phyloP scores from a whole-genome alignment of 1,139 yeast species.

The Candida tropicalis region DNA sequence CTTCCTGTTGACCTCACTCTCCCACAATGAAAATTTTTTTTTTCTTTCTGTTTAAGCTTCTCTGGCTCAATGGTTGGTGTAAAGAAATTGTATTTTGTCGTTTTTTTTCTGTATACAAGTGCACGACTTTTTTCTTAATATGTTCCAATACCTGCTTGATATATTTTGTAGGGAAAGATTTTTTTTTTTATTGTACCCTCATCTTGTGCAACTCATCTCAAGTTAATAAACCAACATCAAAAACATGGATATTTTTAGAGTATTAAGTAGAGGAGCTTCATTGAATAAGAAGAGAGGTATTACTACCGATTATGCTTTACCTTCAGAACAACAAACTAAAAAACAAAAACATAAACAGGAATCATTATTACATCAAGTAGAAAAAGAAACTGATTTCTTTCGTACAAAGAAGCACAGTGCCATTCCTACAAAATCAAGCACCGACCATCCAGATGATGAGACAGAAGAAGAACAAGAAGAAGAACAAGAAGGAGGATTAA shows the following conservation, averaged over 20 bases:
- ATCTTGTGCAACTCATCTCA: neutral
- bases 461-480: conserved; percentile 20
- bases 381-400: conserved; percentile 71
- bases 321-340: conserved; percentile 24
- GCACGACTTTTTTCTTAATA: neutral
- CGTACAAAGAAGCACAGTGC: conserved; percentile 49
- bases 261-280: conserved; percentile 83
- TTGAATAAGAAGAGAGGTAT: conserved; percentile 56
- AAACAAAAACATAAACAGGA: conserved; percentile 34
- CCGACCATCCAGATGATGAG: conserved; percentile 23
- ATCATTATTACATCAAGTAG: conserved; percentile 47
- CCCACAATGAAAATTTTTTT: conserved; percentile 6
- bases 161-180: too few relatives aligned
- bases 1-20: neutral
- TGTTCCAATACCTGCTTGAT: too few relatives aligned
- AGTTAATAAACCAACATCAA: neutral
- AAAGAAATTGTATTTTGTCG: neutral
- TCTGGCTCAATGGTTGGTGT: conserved; percentile 4
- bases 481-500: conserved; percentile 42
- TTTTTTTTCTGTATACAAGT: neutral
- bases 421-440: conserved; percentile 15
- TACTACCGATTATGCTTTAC: conserved; percentile 48
- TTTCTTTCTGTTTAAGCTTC: too few relatives aligned
- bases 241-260: conserved; percentile 84
- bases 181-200: conserved; percentile 10